A percentile compares a stretch with the other conserved stretches of the same genome.
Conservation (phyloP, 2,329 filamentous ascomycete genomes). For the Epichloe sp. region DNA sequence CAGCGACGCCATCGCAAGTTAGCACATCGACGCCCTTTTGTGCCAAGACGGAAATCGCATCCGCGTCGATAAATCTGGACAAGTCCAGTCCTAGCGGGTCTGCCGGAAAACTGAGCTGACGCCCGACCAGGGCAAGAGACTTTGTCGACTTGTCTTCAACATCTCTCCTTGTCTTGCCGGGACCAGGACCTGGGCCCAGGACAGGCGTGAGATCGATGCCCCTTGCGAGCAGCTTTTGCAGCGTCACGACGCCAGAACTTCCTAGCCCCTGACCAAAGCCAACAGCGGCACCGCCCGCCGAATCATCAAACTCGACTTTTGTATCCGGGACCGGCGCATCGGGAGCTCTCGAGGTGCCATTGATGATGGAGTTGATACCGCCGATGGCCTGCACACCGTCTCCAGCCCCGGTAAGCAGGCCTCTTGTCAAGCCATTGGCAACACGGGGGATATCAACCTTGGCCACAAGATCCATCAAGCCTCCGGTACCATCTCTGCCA, state of each 20-base stretch:
- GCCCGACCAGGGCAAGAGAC: neutral
- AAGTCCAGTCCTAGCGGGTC: conserved; percentile 9
- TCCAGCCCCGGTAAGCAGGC: conserved; percentile 21
- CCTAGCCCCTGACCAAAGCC: conserved; percentile 24
- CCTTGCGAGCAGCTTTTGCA: conserved; percentile 15
- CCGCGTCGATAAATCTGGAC: conserved; percentile 15
- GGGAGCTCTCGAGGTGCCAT: conserved; percentile 14
- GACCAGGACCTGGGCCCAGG: neutral
- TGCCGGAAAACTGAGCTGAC: neutral
- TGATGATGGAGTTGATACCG: conserved; percentile 18
- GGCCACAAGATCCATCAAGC: conserved; percentile 9
- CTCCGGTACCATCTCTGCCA: neutral
- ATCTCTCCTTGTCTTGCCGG: neutral
- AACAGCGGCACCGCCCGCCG: conserved; percentile 19
- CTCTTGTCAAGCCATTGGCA: conserved; percentile 22
- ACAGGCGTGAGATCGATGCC: conserved; percentile 7
- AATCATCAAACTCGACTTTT: conserved; percentile 20
- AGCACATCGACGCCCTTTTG: conserved; percentile 19
- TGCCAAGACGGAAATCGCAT: conserved; percentile 15
- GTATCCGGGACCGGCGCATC: conserved; percentile 9
- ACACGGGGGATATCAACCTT: conserved; percentile 14
- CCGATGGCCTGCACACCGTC: conserved; percentile 20
- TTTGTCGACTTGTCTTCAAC: neutral
- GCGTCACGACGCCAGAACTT: conserved; percentile 18
- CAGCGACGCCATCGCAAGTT: conserved; percentile 21